These are phyloP conservation scores for Eucalyptus decipiens DNA, from an alignment of 345 rosid genomes.

Conservation along the genomic window DNA sequence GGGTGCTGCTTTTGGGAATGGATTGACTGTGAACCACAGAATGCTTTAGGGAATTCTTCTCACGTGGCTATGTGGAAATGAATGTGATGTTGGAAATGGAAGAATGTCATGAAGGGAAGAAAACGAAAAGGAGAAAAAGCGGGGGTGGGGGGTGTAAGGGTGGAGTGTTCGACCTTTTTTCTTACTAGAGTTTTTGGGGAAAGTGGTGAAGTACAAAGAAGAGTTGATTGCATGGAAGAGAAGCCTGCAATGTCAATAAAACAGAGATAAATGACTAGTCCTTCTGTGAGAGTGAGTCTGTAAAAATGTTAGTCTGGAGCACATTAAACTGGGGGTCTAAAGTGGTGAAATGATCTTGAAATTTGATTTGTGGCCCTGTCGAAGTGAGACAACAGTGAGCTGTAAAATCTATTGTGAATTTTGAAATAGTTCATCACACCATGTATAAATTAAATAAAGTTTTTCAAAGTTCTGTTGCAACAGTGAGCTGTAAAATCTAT, in stretches of 20 bases:
- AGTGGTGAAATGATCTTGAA: not conserved
- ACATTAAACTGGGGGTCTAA: not conserved
- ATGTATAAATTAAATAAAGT: too few species aligned
- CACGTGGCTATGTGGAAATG: not conserved
- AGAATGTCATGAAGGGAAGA: not conserved
- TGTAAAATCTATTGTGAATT: too few species aligned
- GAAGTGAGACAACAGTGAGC: too few species aligned
- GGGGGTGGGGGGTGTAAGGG: not conserved
- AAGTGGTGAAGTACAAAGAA: not conserved
- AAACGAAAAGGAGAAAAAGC: not conserved
- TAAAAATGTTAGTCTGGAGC: not conserved
- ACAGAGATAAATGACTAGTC: not conserved
- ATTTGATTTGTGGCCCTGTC: too few species aligned
- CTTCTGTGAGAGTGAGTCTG: not conserved
- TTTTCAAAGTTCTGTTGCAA: too few species aligned
- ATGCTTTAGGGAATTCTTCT: not conserved
- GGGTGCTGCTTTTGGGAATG: not conserved
- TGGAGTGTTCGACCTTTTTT: not conserved
- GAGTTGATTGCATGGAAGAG: not conserved
- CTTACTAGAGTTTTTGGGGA: not conserved
- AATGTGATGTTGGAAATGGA: not conserved
- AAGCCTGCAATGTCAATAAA: not conserved
- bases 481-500: too few species aligned
- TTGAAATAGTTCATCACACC: too few species aligned
- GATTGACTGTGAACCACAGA: not conserved